These are phyloP conservation scores for Gossypium mustelinum DNA, from an alignment of 345 rosid species.

Conservation along the genomic window DNA sequence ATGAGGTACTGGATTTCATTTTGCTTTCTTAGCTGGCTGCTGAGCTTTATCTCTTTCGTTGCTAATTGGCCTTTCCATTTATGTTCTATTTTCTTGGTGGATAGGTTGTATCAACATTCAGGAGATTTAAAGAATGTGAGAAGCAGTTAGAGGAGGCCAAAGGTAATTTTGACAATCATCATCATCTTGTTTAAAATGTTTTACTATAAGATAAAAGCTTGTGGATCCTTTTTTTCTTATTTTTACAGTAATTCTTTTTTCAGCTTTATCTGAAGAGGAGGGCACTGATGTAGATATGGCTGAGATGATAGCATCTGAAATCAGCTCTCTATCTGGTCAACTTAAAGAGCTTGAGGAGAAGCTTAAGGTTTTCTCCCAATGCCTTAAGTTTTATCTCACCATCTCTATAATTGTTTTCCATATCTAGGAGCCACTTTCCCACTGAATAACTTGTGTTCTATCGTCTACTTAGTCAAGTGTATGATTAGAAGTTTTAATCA, in stretches of 20 bases:
- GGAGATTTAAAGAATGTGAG: slow-evolving; percentile 80
- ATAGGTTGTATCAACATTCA: slow-evolving; percentile 69
- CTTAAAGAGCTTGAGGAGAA: slow-evolving; percentile 71
- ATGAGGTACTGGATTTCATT: slow-evolving; percentile 50
- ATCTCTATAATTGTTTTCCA: neutral
- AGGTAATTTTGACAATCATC: slow-evolving; percentile 39
- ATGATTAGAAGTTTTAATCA: neutral
- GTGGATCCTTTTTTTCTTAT: slow-evolving; percentile 7
- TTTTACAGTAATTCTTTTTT: neutral
- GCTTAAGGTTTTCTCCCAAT: slow-evolving; percentile 54
- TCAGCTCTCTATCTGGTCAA: slow-evolving; percentile 57
- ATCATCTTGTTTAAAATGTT: neutral
- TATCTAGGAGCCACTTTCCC: neutral
- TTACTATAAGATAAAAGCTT: neutral
- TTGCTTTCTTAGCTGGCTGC: neutral
- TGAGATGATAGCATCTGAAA: slow-evolving; percentile 82
- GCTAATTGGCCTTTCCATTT: slow-evolving; percentile 5
- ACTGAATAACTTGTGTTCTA: neutral
- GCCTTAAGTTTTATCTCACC: neutral
- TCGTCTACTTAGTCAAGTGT: neutral
- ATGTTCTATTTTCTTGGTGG: slow-evolving; percentile 10
- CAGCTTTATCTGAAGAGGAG: slow-evolving; percentile 74
- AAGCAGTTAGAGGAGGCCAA: slow-evolving; percentile 70
- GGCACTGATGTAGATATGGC: slow-evolving; percentile 86
- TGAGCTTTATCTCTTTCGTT: neutral